Conservation (phyloP, 2,329 filamentous ascomycete genomes). For the Xylariaceae sp. region DNA sequence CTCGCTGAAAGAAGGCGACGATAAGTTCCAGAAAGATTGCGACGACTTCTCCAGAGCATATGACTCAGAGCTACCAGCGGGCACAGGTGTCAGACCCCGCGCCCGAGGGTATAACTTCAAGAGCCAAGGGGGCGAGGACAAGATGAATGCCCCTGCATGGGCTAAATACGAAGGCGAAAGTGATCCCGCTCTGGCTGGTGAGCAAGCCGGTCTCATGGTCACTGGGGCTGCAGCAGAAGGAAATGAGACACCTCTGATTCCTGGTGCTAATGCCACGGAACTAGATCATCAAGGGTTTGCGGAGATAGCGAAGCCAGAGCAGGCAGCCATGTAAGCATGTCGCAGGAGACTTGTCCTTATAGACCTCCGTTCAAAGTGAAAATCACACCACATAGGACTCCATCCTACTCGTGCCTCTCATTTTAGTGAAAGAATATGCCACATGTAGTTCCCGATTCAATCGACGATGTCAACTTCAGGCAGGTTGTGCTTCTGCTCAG, state of each 20-base stretch:
- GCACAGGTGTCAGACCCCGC: slow-evolving; percentile 75
- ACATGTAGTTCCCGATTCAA: too few species aligned
- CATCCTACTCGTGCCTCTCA: slow-evolving; percentile 19
- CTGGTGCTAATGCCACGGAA: slow-evolving; percentile 45
- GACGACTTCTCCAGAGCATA: slow-evolving; percentile 54
- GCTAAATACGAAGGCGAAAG: slow-evolving; percentile 46
- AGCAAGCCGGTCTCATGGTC: slow-evolving; percentile 41
- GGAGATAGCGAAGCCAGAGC: slow-evolving; percentile 34
- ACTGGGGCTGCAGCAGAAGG: slow-evolving; percentile 36
- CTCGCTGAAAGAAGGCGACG: slow-evolving; percentile 58
- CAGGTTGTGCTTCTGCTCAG: too few species aligned
- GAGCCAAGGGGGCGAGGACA: slow-evolving; percentile 62
- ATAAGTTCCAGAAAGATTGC: slow-evolving; percentile 57
- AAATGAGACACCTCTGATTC: slow-evolving; percentile 48
- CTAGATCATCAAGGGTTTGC: slow-evolving; percentile 58
- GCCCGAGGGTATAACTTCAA: slow-evolving; percentile 81
- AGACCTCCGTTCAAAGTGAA: too few species aligned
- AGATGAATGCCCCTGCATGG: slow-evolving; percentile 68
- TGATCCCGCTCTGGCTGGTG: slow-evolving; percentile 41
- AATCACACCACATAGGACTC: too few species aligned
- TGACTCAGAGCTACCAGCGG: slow-evolving; percentile 66
- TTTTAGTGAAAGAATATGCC: too few species aligned
- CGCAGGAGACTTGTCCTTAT: too few species aligned
- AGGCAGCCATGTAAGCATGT: neutral
- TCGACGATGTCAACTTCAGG: too few species aligned